Evolutionary conservation across 495 filamentous ascomycete species (phyloP).

Genomic region (Hypoxylon cercidicola): DNA sequence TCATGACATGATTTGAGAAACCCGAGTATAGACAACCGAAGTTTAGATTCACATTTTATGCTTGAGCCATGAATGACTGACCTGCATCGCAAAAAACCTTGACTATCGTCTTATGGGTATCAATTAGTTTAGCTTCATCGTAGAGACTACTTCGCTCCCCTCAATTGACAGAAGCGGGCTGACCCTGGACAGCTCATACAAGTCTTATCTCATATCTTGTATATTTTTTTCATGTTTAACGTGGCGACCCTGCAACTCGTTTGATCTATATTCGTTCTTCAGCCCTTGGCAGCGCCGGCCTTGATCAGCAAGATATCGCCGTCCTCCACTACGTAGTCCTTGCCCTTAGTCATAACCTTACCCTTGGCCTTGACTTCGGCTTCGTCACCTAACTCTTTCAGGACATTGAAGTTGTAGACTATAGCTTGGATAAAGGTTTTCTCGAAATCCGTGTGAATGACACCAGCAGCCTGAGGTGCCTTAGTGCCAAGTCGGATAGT

Average conservation of each 20-base stretch:
- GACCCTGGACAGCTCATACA: background rate
- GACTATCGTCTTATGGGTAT: conserved; percentile 2
- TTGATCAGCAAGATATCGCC: conserved; percentile 89
- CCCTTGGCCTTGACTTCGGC: conserved; percentile 87
- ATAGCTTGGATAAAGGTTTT: conserved; percentile 99
- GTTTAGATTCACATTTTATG: too few species aligned
- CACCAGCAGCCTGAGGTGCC: conserved; percentile 95
- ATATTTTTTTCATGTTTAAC: conserved; percentile 22
- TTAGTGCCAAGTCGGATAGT: conserved; percentile 96
- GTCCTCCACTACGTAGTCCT: conserved; percentile 90
- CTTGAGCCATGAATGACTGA: too few species aligned
- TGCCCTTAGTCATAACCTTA: conserved; percentile 98
- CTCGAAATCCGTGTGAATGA: conserved; percentile 98
- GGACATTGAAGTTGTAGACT: conserved; percentile 82
- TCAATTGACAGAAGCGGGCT: background rate
- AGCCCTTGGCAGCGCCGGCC: conserved; percentile 91
- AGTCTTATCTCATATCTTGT: conserved; percentile 11
- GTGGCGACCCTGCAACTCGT: conserved; percentile 23
- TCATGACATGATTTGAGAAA: too few species aligned
- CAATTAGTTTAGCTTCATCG: background rate
- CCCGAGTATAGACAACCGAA: too few species aligned
- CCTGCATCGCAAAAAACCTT: background rate
- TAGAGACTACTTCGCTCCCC: background rate
- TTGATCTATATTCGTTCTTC: conserved; percentile 34
- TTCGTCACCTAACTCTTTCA: conserved; percentile 91